phyloP scores from a whole-genome alignment of 2,329 filamentous ascomycete genomes.

The Fusarium chlamydosporum region DNA sequence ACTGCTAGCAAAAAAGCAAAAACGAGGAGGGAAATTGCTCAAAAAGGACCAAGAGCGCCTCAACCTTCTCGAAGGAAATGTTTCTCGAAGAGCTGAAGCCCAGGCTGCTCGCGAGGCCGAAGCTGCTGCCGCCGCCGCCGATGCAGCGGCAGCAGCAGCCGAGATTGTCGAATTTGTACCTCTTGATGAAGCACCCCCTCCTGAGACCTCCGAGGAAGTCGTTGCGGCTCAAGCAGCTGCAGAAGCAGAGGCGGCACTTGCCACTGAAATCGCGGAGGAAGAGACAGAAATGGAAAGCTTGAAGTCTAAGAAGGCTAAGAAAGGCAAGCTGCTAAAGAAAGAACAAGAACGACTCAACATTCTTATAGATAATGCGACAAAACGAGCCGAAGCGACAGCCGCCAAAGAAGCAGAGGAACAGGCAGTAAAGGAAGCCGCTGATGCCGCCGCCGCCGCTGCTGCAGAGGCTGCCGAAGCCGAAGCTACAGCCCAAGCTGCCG shows the following conservation, averaged over 20 bases:
- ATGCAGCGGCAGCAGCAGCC: not conserved
- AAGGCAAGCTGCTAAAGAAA: conserved; percentile 48
- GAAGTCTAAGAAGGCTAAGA: conserved; percentile 54
- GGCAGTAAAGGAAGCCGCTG: conserved; percentile 34
- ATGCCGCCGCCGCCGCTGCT: conserved; percentile 23
- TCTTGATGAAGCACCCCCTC: conserved; percentile 31
- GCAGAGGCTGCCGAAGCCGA: conserved; percentile 41
- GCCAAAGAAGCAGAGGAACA: conserved; percentile 40
- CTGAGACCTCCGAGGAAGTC: conserved; percentile 25
- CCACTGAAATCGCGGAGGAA: conserved; percentile 42
- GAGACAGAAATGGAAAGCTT: conserved; percentile 45
- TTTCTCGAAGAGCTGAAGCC: conserved; percentile 36
- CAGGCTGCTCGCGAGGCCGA: conserved; percentile 39
- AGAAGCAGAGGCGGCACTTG: conserved; percentile 36
- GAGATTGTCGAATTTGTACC: conserved; percentile 23
- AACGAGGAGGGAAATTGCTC: conserved; percentile 42
- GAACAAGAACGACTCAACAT: conserved; percentile 43
- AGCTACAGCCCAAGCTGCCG: conserved; percentile 35
- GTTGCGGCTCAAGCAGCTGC: conserved; percentile 34
- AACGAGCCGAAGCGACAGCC: conserved; percentile 33
- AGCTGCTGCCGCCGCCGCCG: conserved; percentile 23
- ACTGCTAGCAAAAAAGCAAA: conserved; percentile 42
- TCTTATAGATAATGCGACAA: conserved; percentile 36
- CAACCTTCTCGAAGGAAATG: conserved; percentile 39
- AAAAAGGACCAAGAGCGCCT: conserved; percentile 46